phyloP scores from a whole-genome alignment of 495 filamentous ascomycete genomes.

The Mytilinidion resinicola region DNA sequence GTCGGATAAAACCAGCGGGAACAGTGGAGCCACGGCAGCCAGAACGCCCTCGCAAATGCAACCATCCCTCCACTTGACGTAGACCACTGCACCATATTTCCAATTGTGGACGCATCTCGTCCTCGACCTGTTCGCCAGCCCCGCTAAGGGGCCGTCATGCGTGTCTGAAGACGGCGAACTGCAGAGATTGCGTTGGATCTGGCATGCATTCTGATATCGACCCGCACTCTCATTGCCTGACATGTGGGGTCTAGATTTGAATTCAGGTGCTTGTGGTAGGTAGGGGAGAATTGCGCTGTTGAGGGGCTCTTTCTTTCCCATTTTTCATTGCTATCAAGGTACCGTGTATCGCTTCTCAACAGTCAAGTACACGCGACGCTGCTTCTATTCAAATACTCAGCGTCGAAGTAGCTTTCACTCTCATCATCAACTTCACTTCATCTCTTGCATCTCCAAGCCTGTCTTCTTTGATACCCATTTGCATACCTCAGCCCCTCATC shows the following conservation, averaged over 20 bases:
- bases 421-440: not conserved
- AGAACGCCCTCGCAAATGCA: too few relatives aligned
- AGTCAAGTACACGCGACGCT: not conserved
- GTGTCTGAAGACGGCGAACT: too few relatives aligned
- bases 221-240: not conserved
- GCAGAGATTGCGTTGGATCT: too few relatives aligned
- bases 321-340: not conserved
- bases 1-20: too few relatives aligned
- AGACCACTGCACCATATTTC: constrained; percentile 1
- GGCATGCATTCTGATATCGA: not conserved
- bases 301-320: not conserved
- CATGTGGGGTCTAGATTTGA: not conserved
- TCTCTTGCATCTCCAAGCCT: not conserved
- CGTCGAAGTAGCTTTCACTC: not conserved
- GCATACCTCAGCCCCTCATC: not conserved
- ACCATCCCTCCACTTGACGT: not conserved
- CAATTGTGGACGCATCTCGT: not conserved
- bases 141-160: too few relatives aligned
- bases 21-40: too few relatives aligned
- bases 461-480: constrained; percentile 11
- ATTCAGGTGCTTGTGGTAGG: not conserved
- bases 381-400: not conserved
- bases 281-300: not conserved
- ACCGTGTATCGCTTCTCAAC: not conserved
- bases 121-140: too few relatives aligned